Evolutionary conservation across 345 rosid species (phyloP).

Genomic region (Corymbia maculata): DNA sequence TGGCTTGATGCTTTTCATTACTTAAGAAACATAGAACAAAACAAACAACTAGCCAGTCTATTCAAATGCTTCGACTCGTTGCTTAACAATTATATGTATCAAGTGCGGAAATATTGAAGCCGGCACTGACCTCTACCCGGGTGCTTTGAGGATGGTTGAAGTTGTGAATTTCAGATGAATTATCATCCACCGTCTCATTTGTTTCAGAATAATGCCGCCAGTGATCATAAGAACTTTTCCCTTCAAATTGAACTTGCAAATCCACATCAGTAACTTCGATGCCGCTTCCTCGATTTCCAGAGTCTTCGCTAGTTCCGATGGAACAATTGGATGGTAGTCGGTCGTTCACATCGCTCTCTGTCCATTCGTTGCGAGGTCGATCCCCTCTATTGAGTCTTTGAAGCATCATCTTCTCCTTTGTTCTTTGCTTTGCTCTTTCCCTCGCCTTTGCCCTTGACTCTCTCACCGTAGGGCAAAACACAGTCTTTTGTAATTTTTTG

Average conservation of each 20-base stretch:
- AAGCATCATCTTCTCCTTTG: conserved; percentile 25
- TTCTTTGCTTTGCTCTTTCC: conserved; percentile 62
- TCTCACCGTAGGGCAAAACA: conserved; percentile 10
- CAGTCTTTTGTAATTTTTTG: not conserved
- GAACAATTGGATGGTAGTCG: not conserved
- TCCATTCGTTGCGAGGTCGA: not conserved
- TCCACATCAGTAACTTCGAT: not conserved
- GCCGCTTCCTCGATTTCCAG: not conserved
- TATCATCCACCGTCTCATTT: not conserved
- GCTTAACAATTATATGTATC: not conserved
- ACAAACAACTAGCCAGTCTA: not conserved
- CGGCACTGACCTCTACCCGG: not conserved
- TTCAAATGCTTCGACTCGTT: not conserved
- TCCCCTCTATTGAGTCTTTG: not conserved
- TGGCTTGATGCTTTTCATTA: not conserved
- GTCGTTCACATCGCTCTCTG: not conserved
- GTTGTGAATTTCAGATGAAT: not conserved
- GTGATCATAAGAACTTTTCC: not conserved
- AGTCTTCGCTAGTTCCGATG: not conserved
- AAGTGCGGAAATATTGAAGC: not conserved
- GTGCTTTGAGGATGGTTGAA: not conserved
- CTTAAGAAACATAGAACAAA: not conserved
- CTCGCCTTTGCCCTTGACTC: conserved; percentile 58
- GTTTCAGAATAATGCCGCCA: not conserved
- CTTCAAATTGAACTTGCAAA: not conserved